Base-by-base conservation (phyloP, 1,139 yeast genomes). In the Scheffersomyces quercinus region DNA sequence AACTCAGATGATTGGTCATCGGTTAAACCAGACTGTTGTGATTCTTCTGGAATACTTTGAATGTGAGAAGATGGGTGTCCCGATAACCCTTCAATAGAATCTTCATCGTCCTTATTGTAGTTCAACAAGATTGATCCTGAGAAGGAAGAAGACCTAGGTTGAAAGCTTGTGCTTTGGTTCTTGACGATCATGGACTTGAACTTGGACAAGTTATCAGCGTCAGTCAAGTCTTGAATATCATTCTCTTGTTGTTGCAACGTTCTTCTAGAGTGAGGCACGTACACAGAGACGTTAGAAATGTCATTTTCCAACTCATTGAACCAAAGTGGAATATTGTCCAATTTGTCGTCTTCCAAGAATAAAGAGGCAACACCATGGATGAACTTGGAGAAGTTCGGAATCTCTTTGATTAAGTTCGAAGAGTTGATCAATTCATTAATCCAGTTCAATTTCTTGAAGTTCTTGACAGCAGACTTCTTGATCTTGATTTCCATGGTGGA, bases 241-340 rank as follows among this genome's bases (percentile, higher is more conserved):
- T 85, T 85, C 58, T 87, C 96, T 31, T 64, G 58, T 15, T 47
- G 42, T 28, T 40, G 38, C 16, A 45, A 40, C 28, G 36, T 45
- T 37, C 37, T 36, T 28, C 47, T 51, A 30, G 45, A 45, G 28
- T 51, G 52, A n/a, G 57, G 56, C 41, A 52, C 52, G 45, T 50
- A 53, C 24, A 14, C 24, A 5, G 20, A 31, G 11, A 20, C 20
- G 20, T 15, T 14, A 11, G 55, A 45, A 28, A 53, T 52, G 34
- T 53, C 57, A 44, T 73, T 75, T 60, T 93, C 98, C 55, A 93
- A 73, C 50, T 91, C 97, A 49, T 95, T 89, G 55, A 89, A 77
- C 99, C 99, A 93, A 64, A 89, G 87, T 42, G 99, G 99, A 51
- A 93, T 74, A 51, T 85, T 83, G 59, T 90, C 97, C 59, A 93